These are phyloP conservation scores for Arthrobotrys entomopaga DNA, from an alignment of 2,329 filamentous ascomycete species.

Conservation along the genomic window DNA sequence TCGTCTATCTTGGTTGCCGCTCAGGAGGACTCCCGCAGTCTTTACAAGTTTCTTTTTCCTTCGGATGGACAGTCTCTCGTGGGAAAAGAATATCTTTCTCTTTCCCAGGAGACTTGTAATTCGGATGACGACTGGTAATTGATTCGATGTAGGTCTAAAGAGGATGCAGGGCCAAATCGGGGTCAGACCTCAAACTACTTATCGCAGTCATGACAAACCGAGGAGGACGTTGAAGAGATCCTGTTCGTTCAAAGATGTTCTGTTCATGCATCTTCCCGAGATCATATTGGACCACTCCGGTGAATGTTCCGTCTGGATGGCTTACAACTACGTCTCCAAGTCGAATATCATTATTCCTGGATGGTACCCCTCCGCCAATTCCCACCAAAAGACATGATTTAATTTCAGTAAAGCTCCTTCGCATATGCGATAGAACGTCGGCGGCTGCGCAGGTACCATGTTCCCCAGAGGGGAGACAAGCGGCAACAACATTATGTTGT, in stretches of 20 bases:
- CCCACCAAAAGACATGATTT: constrained; percentile 10
- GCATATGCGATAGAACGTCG: constrained; percentile 17
- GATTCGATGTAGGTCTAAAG: constrained; percentile 18
- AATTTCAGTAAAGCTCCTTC: constrained; percentile 13
- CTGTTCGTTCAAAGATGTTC: constrained; percentile 3
- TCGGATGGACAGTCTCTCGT: neutral
- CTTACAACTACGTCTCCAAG: constrained; percentile 21
- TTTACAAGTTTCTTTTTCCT: neutral
- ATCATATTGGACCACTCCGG: constrained; percentile 11
- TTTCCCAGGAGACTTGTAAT: constrained; percentile 29
- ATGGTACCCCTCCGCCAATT: constrained; percentile 21
- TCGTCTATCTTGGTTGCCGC: neutral
- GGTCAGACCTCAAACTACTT: neutral
- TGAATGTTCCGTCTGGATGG: neutral
- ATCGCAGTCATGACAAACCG: constrained; percentile 18
- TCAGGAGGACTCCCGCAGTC: neutral
- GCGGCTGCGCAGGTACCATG: constrained; percentile 22
- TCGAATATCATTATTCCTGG: constrained; percentile 9
- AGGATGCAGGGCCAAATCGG: neutral
- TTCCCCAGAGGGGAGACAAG: constrained; percentile 26
- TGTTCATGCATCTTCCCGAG: constrained; percentile 5
- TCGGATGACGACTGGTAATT: neutral
- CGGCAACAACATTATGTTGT: constrained; percentile 30
- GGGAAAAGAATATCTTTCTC: constrained; percentile 1
- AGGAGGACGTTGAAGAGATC: constrained; percentile 12